Evolutionary conservation across 2,329 filamentous ascomycete species (phyloP), one percentile per base, ranked within the genome.

Genomic region (Emmonsiellopsis sp.): DNA sequence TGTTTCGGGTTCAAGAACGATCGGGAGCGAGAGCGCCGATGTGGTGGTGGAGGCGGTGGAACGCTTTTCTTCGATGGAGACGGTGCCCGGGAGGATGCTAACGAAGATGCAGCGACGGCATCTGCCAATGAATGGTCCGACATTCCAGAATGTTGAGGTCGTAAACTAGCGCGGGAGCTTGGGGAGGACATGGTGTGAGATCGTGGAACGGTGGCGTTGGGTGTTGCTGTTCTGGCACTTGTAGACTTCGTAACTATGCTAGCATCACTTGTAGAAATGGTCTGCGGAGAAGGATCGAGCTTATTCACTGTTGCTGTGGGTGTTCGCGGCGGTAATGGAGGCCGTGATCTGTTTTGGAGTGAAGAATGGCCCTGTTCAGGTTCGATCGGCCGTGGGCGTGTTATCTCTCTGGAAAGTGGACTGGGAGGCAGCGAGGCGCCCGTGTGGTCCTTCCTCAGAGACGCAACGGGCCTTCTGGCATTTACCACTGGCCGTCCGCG

Each of bases 41-140:
- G 67, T 37, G 65, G 65, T 13, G 70, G 72, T 13, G 70, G 70
- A 26, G 67, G 67, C 1, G 70, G 65, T 10, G 72, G 72, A 11
- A 68, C 64, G 7, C 59, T 56, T 46, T 61, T 45, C 56, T 62
- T 70, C n/a, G 62, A 64, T 16, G 69, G 63, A 10, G 73, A 72
- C 10, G 69, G 65, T 34, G 68, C 69, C 46, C 69, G 68, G 7
- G 67, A 63, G 38, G 74, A 74, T 52, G 73, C 74, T 2, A 76
- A 58, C 35, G 74, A 76, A 9, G 73, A 75, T 15, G 73, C 74
- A 15, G 75, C 69, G 56, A 76, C 73, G 31, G 74, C 73, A 62
- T 75, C 68, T 11, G 73, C 73, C 2, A 73, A 65, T 5, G 69
- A 66, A 55, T 70, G 70, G 55, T 70, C 69, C 32, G 58, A 61